Evolutionary conservation across 352 stramenopile genomes (phyloP).

Genomic region (Pythium monospermum): DNA sequence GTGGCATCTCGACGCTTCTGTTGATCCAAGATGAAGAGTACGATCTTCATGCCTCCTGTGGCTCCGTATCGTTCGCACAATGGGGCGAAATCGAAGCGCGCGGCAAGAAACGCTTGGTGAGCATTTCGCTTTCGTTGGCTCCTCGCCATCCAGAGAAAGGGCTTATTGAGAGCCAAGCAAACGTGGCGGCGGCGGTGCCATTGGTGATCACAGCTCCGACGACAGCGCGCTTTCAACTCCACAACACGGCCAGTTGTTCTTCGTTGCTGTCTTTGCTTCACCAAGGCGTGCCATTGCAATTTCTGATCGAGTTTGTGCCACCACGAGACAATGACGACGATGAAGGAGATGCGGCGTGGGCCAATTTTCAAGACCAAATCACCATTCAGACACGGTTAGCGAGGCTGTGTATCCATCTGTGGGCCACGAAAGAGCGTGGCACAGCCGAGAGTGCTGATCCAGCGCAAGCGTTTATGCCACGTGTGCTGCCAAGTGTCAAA

Average conservation of each 20-base stretch:
- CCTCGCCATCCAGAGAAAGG: not conserved
- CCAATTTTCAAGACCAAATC: conserved; percentile 70
- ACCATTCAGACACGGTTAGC: conserved; percentile 52
- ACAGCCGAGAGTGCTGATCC: not conserved
- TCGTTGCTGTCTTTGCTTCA: conserved; percentile 27
- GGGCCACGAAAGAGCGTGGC: conserved; percentile 23
- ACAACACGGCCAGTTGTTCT: not conserved
- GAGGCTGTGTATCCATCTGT: conserved; percentile 36
- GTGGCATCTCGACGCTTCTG: conserved; percentile 26
- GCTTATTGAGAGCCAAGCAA: not conserved
- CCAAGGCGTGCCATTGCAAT: conserved; percentile 12
- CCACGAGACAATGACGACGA: conserved; percentile 29
- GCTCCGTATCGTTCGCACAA: conserved; percentile 14
- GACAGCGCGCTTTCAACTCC: conserved; percentile 36
- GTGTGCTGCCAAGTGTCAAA: conserved; percentile 30
- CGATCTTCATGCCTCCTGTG: conserved; percentile 19
- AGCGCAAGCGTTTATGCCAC: conserved; percentile 23
- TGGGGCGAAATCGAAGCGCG: conserved; percentile 21
- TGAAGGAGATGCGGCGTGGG: conserved; percentile 31
- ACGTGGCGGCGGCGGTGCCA: conserved; percentile 16
- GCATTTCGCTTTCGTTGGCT: conserved; percentile 1
- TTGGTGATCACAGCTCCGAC: conserved; percentile 48
- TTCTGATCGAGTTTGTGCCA: conserved; percentile 33
- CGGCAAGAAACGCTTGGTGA: not conserved
- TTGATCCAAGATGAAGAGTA: conserved; percentile 28